These are phyloP conservation scores for Syncephalastrum sp. DNA, from an alignment of 371 early-diverging fungal genomes.

Conservation along the genomic window DNA sequence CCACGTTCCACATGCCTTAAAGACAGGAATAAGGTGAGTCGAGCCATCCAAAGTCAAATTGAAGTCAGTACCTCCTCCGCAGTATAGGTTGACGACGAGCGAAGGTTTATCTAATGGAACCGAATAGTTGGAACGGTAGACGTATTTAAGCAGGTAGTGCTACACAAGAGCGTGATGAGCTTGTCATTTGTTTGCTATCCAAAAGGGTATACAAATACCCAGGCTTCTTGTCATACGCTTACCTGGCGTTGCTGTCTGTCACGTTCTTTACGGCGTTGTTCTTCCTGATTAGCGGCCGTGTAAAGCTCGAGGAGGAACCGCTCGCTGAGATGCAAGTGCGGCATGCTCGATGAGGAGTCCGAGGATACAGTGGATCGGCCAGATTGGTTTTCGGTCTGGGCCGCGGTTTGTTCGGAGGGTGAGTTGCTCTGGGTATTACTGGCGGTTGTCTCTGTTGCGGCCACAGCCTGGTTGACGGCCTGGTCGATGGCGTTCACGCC, in stretches of 20 bases:
- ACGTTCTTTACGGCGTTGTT: slow-evolving; percentile 13
- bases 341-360: neutral
- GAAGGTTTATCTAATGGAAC: slow-evolving; percentile 23
- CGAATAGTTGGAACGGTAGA: slow-evolving; percentile 23
- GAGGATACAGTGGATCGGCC: neutral
- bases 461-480: neutral
- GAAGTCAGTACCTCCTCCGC: slow-evolving; percentile 30
- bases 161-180: slow-evolving; percentile 8
- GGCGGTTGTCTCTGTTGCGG: no score
- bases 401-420: neutral
- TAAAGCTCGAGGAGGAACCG: slow-evolving; percentile 10
- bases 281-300: slow-evolving; percentile 7
- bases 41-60: neutral
- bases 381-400: no score
- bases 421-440: neutral
- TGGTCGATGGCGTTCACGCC: slow-evolving; percentile 1
- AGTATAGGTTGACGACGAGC: slow-evolving; percentile 34
- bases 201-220: no score
- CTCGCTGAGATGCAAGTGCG: slow-evolving; percentile 6
- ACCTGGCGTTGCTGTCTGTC: slow-evolving; percentile 33
- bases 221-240: slow-evolving; percentile 4
- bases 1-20: slow-evolving; percentile 36
- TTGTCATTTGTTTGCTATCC: neutral
- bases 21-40: neutral
- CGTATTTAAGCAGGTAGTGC: slow-evolving; percentile 43